phyloP scores from a whole-genome alignment of 1,284 basidiomycete genomes.

The Cystobasidiaceae sp. region DNA sequence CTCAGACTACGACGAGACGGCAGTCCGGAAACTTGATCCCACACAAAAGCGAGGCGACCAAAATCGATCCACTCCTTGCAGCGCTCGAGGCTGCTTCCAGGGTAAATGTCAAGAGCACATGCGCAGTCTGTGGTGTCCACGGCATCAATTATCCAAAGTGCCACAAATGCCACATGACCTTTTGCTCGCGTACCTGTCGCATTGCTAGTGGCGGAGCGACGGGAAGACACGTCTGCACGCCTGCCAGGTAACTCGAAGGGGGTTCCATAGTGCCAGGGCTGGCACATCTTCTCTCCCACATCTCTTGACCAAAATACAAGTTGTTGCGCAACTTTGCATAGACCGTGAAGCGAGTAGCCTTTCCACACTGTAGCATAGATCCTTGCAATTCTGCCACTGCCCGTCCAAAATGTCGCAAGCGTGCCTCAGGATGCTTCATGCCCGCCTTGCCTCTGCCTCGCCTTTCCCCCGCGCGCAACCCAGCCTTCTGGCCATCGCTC shows the following conservation, averaged over 20 bases:
- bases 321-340: no score
- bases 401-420: neutral
- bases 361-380: no score
- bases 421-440: no score
- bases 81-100: constrained; percentile 36
- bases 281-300: no score
- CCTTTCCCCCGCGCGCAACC: constrained; percentile 28
- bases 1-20: neutral
- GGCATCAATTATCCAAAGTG: constrained; percentile 37
- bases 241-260: no score
- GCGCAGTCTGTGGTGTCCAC: constrained; percentile 36
- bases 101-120: constrained; percentile 38
- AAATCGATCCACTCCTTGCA: constrained; percentile 39
- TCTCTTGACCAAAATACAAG: no score
- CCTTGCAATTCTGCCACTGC: neutral
- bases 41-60: constrained; percentile 1
- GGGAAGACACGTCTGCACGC: constrained; percentile 3
- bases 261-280: no score
- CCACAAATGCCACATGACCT: constrained; percentile 13
- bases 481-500: constrained; percentile 30
- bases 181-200: constrained; percentile 25
- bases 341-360: no score
- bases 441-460: neutral
- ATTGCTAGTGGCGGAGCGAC: constrained; percentile 12
- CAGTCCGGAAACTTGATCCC: neutral